These are phyloP conservation scores for Debaryomycetaceae sp. DNA, from an alignment of 1,139 yeast species.

Conservation along the genomic window DNA sequence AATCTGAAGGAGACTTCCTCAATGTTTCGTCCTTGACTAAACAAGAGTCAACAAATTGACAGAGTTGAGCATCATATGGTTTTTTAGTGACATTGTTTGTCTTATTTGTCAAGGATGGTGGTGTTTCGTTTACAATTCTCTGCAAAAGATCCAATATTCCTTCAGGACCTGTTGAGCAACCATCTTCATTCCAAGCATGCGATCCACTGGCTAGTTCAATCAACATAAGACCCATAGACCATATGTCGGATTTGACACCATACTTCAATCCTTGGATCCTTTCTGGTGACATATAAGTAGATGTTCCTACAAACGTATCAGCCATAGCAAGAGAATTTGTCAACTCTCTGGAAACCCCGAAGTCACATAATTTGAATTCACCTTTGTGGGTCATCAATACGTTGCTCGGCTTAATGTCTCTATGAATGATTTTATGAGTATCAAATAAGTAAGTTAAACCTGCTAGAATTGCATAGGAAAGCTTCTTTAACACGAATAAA, in stretches of 20 bases:
- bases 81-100: slow-evolving; percentile 22
- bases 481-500: slow-evolving; percentile 65
- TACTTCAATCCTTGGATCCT: slow-evolving; percentile 92
- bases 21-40: slow-evolving; percentile 60
- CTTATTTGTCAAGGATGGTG: slow-evolving; percentile 58
- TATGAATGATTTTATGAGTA: slow-evolving; percentile 81
- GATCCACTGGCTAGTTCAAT: slow-evolving; percentile 84
- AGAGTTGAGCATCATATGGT: slow-evolving; percentile 40
- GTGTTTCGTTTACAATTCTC: slow-evolving; percentile 87
- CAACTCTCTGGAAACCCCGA: slow-evolving; percentile 89
- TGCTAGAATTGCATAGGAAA: slow-evolving; percentile 71
- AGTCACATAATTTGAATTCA: slow-evolving; percentile 81
- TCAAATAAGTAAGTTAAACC: slow-evolving; percentile 81
- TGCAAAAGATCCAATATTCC: slow-evolving; percentile 89
- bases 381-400: slow-evolving; percentile 78
- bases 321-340: slow-evolving; percentile 82
- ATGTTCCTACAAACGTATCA: slow-evolving; percentile 96
- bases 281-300: slow-evolving; percentile 97
- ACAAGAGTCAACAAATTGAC: slow-evolving; percentile 66
- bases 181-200: slow-evolving; percentile 42
- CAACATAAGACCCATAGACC: slow-evolving; percentile 92
- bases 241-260: slow-evolving; percentile 90
- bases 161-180: slow-evolving; percentile 50
- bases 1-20: slow-evolving; percentile 61
- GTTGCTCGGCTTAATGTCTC: slow-evolving; percentile 79